phyloP scores from a whole-genome alignment of 139 green algal genomes.

The Haematococcus sp. region DNA sequence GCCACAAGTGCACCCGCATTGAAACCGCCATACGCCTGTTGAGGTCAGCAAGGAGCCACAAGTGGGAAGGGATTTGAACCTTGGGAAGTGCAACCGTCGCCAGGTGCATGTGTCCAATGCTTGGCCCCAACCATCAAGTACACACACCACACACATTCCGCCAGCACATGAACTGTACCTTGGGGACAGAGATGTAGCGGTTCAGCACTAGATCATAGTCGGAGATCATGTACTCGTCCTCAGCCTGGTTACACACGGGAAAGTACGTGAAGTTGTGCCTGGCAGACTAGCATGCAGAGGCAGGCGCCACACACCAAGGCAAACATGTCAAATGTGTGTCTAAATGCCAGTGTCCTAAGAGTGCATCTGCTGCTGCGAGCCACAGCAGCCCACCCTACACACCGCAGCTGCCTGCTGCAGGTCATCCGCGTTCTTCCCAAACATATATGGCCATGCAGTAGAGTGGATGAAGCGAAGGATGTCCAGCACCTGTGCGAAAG shows the following conservation, averaged over 20 bases:
- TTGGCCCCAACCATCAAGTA: no score
- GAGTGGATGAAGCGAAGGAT: constrained; percentile 90
- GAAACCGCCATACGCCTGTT: constrained; percentile 80
- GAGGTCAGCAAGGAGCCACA: no score
- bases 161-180: no score
- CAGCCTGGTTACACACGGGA: constrained; percentile 48
- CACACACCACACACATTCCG: no score
- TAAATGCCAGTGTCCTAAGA: no score
- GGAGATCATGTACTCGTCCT: constrained; percentile 97
- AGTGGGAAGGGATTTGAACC: no score
- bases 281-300: not conserved
- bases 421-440: constrained; percentile 90
- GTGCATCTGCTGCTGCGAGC: no score
- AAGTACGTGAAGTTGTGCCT: not conserved
- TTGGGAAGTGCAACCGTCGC: no score
- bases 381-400: not conserved
- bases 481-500: constrained; percentile 68
- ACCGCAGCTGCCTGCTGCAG: constrained; percentile 90
- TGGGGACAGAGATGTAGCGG: constrained; percentile 88
- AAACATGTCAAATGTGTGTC: no score
- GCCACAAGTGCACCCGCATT: constrained; percentile 85
- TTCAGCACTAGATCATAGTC: constrained; percentile 88
- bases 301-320: not conserved
- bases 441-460: constrained; percentile 89
- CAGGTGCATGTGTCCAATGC: no score